Conservation (phyloP, 768 basidiomycete genomes). For the Artomyces pyxidatus region DNA sequence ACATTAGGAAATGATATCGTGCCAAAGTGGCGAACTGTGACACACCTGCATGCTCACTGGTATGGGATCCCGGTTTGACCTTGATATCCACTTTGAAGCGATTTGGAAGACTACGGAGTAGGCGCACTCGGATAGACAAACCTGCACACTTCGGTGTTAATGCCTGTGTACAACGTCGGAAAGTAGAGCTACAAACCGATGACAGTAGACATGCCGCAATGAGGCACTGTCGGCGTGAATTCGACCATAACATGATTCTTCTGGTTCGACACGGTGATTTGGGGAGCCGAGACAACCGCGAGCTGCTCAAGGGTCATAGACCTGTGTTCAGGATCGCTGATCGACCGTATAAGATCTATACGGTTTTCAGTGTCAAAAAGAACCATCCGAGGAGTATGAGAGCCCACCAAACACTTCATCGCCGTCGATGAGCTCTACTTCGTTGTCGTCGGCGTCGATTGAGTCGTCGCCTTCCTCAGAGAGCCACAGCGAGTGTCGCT, state of each 20-base stretch:
- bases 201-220: conserved; percentile 94
- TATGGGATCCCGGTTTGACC: conserved; percentile 91
- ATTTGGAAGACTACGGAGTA: conserved; percentile 81
- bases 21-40: conserved; percentile 2
- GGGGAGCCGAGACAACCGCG: conserved; percentile 86
- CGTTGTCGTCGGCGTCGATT: conserved; percentile 20
- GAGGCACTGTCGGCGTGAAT: conserved; percentile 96
- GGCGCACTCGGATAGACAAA: conserved; percentile 89
- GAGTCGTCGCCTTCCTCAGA: conserved; percentile 23
- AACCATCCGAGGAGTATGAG: neutral
- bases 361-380: neutral
- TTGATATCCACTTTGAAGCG: conserved; percentile 93
- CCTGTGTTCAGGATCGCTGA: conserved; percentile 94
- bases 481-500: conserved; percentile 54
- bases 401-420: conserved; percentile 87
- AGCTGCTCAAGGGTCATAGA: conserved; percentile 87
- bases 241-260: conserved; percentile 74
- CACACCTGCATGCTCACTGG: conserved; percentile 84
- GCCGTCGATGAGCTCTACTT: conserved; percentile 70
- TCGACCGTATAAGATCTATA: conserved; percentile 82
- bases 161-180: too few species aligned
- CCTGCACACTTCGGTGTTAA: too few species aligned
- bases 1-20: neutral
- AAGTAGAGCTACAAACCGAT: conserved; percentile 64
- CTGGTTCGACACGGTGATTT: conserved; percentile 50